These are phyloP conservation scores for Panicum virgatum DNA, from an alignment of 202 grass and related monocot species.

Conservation along the genomic window DNA sequence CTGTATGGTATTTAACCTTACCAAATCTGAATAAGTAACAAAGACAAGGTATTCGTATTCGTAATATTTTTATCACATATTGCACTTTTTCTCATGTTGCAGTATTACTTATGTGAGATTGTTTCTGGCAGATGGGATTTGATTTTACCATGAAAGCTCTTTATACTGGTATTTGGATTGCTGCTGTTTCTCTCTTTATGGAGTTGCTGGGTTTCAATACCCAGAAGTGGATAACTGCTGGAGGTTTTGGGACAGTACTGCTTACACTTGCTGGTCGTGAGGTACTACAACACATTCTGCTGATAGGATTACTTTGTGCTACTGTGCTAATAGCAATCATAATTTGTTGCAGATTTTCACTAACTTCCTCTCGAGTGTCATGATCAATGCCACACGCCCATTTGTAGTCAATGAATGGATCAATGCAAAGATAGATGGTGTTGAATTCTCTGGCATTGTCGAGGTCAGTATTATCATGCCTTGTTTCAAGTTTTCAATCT, in stretches of 20 bases:
- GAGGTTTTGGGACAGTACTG: constrained; percentile 97
- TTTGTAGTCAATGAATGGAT: constrained; percentile 98
- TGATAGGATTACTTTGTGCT: constrained; percentile 11
- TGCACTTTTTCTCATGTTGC: neutral
- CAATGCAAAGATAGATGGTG: constrained; percentile 87
- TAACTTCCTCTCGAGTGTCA: constrained; percentile 96
- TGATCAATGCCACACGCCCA: constrained; percentile 98
- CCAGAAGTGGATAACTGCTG: constrained; percentile 95
- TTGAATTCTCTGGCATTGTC: constrained; percentile 90
- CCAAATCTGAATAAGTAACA: neutral
- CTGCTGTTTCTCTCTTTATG: constrained; percentile 90
- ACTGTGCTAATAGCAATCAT: constrained; percentile 21
- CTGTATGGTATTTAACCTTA: constrained; percentile 15
- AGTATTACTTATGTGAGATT: constrained; percentile 37
- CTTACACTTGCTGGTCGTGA: constrained; percentile 97
- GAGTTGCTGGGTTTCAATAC: constrained; percentile 98
- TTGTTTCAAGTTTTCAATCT: constrained; percentile 9
- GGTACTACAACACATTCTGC: constrained; percentile 53
- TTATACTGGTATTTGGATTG: constrained; percentile 94
- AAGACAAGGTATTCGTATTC: neutral
- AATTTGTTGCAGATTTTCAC: constrained; percentile 81
- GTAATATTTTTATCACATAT: neutral
- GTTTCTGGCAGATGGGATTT: constrained; percentile 80
- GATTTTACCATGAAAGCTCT: constrained; percentile 86
- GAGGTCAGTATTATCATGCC: constrained; percentile 69